phyloP scores from a whole-genome alignment of 176 grass and related monocot genomes.

The Carex pumila region DNA sequence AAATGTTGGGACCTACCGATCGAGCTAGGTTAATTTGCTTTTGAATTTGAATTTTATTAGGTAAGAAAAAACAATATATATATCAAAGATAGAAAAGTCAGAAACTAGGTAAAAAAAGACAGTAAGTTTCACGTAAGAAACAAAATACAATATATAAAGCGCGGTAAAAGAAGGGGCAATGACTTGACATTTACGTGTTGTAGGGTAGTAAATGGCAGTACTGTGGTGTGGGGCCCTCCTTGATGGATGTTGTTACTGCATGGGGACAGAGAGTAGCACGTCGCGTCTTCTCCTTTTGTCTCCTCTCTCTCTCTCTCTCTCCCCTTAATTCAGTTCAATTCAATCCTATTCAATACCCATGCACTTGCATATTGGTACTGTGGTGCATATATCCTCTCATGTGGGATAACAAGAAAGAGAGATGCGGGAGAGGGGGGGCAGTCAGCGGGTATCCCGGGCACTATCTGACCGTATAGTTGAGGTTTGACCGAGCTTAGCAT shows the following conservation, averaged over 20 bases:
- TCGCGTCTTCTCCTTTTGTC: conserved; percentile 17
- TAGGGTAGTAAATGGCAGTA: conserved; percentile 9
- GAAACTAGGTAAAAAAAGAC: neutral
- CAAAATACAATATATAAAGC: neutral
- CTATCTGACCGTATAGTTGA: neutral
- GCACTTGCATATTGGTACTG: neutral
- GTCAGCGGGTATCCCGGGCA: conserved; percentile 19
- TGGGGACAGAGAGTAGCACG: conserved; percentile 2
- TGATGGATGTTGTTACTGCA: neutral
- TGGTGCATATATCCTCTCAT: neutral
- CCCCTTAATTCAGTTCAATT: conserved; percentile 6
- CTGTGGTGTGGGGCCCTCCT: neutral
- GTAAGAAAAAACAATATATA: neutral
- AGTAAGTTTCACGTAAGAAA: neutral
- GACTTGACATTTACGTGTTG: conserved; percentile 35
- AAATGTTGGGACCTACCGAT: neutral
- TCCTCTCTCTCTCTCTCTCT: neutral
- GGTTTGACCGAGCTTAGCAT: neutral
- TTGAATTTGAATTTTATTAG: neutral
- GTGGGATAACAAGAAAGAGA: neutral
- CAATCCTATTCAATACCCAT: neutral
- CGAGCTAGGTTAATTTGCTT: neutral
- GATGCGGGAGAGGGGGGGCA: neutral
- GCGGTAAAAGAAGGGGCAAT: neutral
- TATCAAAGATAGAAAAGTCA: neutral